A percentile compares a stretch with the other conserved stretches of the same genome.
phyloP scores from a whole-genome alignment of 208 protist genomes.

The Herpetomonas samuelpessoai region DNA sequence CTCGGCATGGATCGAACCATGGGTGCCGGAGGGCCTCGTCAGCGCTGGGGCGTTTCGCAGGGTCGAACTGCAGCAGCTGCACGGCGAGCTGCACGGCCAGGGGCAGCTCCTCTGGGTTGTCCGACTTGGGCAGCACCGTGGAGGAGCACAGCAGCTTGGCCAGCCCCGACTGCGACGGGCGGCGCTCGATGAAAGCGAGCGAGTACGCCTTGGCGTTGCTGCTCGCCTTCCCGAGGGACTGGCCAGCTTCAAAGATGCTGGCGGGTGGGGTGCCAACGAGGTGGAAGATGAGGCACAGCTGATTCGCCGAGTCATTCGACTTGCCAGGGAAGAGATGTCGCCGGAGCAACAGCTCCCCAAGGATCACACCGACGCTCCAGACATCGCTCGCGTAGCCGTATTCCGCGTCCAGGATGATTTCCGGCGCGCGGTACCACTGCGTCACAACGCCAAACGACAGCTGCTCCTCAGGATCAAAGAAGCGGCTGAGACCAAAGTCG shows the following conservation, averaged over 20 bases:
- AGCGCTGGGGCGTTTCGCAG: slow-evolving; percentile 64
- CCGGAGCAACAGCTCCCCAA: slow-evolving; percentile 90
- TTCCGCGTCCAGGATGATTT: slow-evolving; percentile 89
- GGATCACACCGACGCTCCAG: slow-evolving; percentile 89
- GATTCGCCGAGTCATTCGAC: slow-evolving; percentile 92
- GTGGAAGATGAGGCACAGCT: slow-evolving; percentile 92
- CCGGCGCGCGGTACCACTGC: slow-evolving; percentile 92
- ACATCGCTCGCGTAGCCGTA: slow-evolving; percentile 86
- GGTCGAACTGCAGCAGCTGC: slow-evolving; percentile 83
- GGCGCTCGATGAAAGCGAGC: slow-evolving; percentile 58
- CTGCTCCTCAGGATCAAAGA: slow-evolving; percentile 92
- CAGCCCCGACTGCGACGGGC: slow-evolving; percentile 52
- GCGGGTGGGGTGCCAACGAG: slow-evolving; percentile 93
- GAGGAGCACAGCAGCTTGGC: slow-evolving; percentile 45
- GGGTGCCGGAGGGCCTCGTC: slow-evolving; percentile 75
- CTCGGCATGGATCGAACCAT: slow-evolving; percentile 81
- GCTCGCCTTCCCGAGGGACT: slow-evolving; percentile 86
- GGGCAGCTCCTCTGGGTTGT: slow-evolving; percentile 14
- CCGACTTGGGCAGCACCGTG: slow-evolving; percentile 43
- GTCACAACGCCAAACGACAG: slow-evolving; percentile 91
- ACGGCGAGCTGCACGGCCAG: slow-evolving; percentile 67
- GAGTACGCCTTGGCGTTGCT: slow-evolving; percentile 85
- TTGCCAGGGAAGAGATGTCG: slow-evolving; percentile 92
- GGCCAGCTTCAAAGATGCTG: slow-evolving; percentile 64
- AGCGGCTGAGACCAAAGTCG: slow-evolving; percentile 91